phyloP scores from a whole-genome alignment of 1,284 basidiomycete genomes.

The Ganoderma resinaceum region DNA sequence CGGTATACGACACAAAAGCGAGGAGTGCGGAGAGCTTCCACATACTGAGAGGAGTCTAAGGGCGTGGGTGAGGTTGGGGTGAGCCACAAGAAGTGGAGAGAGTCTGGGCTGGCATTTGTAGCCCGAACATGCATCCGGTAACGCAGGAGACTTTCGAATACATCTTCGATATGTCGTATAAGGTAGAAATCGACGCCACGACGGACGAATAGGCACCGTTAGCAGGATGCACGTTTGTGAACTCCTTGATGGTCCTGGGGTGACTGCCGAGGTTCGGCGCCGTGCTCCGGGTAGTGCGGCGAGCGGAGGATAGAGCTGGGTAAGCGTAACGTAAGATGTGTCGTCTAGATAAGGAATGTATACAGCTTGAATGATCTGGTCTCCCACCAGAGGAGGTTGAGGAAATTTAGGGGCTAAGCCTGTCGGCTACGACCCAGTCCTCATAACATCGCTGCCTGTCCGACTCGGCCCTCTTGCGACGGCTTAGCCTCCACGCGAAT shows the following conservation, averaged over 20 bases:
- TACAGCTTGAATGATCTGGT: not conserved
- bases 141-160: conserved; percentile 2
- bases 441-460: not conserved
- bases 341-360: not conserved
- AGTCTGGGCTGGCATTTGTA: conserved; percentile 11
- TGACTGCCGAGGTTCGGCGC: conserved; percentile 13
- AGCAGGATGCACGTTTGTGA: conserved; percentile 22
- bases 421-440: not conserved
- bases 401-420: not conserved
- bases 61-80: not conserved
- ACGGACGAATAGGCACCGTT: conserved; percentile 14
- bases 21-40: conserved; percentile 20
- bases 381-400: not conserved
- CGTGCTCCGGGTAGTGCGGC: not conserved
- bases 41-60: conserved; percentile 11
- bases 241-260: not conserved
- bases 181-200: not conserved
- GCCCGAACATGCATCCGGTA: not conserved
- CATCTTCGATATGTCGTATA: not conserved
- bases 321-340: conserved; percentile 3
- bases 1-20: conserved; percentile 26
- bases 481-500: not conserved
- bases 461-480: not conserved
- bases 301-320: not conserved
- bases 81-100: conserved; percentile 2